Conservation (phyloP, 225 moss, liverwort and hornwort species). For the Marchantia paleacea region DNA sequence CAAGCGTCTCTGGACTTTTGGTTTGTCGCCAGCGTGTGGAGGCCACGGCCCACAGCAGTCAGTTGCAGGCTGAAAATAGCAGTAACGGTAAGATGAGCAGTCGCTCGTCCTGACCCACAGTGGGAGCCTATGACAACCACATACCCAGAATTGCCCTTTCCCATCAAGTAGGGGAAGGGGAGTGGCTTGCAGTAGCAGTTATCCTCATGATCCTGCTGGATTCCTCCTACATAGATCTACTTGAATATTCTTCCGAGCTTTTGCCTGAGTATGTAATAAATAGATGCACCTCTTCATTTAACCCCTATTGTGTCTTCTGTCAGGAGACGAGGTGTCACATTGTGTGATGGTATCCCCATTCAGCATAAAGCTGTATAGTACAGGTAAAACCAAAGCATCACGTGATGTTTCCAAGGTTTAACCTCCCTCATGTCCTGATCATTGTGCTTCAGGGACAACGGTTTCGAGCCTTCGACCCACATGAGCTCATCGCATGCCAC, state of each 20-base stretch:
- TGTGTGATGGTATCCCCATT: background rate
- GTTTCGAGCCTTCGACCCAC: no score
- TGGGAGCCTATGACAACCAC: background rate
- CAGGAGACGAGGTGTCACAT: background rate
- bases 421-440: background rate
- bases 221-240: slow-evolving; percentile 1
- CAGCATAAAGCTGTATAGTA: background rate
- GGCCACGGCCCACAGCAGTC: background rate
- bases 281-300: background rate
- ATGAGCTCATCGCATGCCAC: no score
- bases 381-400: background rate
- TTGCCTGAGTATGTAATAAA: background rate
- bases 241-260: slow-evolving; percentile 2
- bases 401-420: background rate
- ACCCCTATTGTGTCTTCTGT: background rate
- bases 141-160: background rate
- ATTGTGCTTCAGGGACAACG: no score
- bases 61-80: background rate
- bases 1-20: background rate
- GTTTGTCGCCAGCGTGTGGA: background rate
- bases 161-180: background rate
- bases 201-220: background rate
- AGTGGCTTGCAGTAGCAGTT: slow-evolving; percentile 7
- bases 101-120: background rate
- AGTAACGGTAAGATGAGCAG: background rate